Evolutionary conservation across 441 rosid genomes (phyloP).

Genomic region (Croton setiger): DNA sequence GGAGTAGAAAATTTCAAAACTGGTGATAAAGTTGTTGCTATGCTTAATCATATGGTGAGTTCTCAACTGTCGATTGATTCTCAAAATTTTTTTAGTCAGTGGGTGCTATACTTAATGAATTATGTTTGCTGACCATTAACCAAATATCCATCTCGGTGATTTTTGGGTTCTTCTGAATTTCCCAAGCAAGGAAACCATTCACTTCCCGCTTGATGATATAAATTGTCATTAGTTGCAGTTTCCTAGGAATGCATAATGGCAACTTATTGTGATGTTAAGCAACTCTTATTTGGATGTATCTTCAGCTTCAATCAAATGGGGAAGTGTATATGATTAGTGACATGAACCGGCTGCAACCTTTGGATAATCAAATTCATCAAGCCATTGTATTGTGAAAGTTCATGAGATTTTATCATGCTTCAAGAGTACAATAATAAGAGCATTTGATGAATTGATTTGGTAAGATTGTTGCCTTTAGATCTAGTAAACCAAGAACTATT

Average conservation of each 20-base stretch:
- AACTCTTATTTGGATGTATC: not conserved
- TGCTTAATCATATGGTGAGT: slow-evolving; percentile 29
- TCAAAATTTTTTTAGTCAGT: not conserved
- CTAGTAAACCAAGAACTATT: not conserved
- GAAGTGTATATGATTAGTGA: not conserved
- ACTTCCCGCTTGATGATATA: not conserved
- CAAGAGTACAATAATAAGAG: not conserved
- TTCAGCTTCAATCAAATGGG: not conserved
- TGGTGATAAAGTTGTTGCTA: slow-evolving; percentile 75
- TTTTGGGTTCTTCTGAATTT: not conserved
- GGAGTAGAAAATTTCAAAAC: slow-evolving; percentile 54
- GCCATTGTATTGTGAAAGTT: not conserved
- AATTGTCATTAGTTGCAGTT: not conserved
- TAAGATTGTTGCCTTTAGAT: not conserved
- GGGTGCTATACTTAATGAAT: not conserved
- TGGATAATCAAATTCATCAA: not conserved
- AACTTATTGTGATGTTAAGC: not conserved
- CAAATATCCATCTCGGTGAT: not conserved
- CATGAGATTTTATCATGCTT: not conserved
- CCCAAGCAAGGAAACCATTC: not conserved
- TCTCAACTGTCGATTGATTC: not conserved
- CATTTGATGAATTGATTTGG: not conserved
- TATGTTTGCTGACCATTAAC: not conserved
- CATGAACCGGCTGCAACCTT: not conserved
- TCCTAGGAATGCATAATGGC: not conserved